Evolutionary conservation across 805 yeast genomes (phyloP).

Genomic region (Nakazawaea pomicola): DNA sequence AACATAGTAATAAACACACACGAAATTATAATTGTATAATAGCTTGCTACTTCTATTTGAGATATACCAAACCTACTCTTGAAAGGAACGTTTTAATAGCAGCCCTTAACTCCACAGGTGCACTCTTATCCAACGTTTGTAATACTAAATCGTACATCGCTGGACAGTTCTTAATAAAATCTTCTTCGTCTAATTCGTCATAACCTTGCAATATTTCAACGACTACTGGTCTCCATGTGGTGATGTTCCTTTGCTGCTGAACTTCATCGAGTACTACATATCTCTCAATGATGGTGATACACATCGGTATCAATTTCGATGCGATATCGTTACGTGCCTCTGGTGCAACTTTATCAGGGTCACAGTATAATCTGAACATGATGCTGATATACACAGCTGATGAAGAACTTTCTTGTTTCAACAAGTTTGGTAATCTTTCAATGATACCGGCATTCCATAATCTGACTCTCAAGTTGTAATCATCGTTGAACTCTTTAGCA

Average conservation of each 20-base stretch:
- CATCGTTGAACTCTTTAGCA: conserved; percentile 83
- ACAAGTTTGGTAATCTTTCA: conserved; percentile 84
- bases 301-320: conserved; percentile 57
- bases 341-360: conserved; percentile 42
- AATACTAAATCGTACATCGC: conserved; percentile 56
- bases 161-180: conserved; percentile 57
- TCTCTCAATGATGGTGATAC: conserved; percentile 64
- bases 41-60: conserved; percentile 15
- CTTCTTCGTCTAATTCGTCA: conserved; percentile 67
- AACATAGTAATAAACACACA: too few relatives aligned
- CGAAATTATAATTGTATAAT: too few relatives aligned
- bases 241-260: conserved; percentile 73
- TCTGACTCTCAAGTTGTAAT: conserved; percentile 81
- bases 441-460: conserved; percentile 90
- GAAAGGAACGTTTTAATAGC: conserved; percentile 57
- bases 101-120: conserved; percentile 55
- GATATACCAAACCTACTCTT: conserved; percentile 40
- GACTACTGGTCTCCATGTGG: conserved; percentile 89
- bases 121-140: conserved; percentile 53
- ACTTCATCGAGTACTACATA: conserved; percentile 70
- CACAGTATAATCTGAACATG: conserved; percentile 74
- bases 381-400: conserved; percentile 83
- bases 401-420: conserved; percentile 88
- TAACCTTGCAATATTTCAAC: conserved; percentile 83
- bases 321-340: conserved; percentile 47